A percentile compares a stretch with the other conserved stretches of the same genome.
phyloP scores from a whole-genome alignment of 2,329 filamentous ascomycete genomes.

The Didymosphaeria variabile region DNA sequence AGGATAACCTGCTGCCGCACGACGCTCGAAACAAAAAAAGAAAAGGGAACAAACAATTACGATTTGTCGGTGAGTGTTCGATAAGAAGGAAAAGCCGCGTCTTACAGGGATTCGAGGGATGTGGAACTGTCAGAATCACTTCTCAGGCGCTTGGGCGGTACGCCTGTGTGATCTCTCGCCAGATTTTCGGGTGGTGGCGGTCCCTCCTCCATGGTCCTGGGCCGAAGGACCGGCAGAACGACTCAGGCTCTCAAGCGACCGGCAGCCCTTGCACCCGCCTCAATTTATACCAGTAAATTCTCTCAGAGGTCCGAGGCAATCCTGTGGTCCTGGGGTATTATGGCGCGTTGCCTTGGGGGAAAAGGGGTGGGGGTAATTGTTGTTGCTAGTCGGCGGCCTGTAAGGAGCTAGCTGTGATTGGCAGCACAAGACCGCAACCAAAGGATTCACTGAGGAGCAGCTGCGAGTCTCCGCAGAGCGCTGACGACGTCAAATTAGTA shows the following conservation, averaged over 20 bases:
- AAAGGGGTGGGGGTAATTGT: conserved; percentile 26
- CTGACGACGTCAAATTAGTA: conserved; percentile 21
- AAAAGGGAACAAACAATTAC: neutral
- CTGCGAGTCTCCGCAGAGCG: conserved; percentile 19
- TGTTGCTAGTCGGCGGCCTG: conserved; percentile 30
- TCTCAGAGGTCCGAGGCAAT: neutral
- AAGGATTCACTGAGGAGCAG: conserved; percentile 26
- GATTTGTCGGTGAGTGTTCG: neutral
- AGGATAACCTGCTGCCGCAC: neutral
- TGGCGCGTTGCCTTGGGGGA: conserved; percentile 16
- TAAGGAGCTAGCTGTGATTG: conserved; percentile 27
- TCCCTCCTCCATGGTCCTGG: conserved; percentile 48
- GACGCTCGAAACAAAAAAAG: neutral
- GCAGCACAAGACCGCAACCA: conserved; percentile 27
- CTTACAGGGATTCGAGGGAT: conserved; percentile 47
- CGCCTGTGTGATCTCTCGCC: conserved; percentile 47
- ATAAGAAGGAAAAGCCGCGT: conserved; percentile 12
- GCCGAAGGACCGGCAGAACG: conserved; percentile 33
- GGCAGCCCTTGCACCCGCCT: conserved; percentile 22
- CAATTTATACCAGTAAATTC: conserved; percentile 1
- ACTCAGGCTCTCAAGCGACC: conserved; percentile 22
- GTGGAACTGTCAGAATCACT: conserved; percentile 44
- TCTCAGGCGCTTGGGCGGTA: conserved; percentile 44
- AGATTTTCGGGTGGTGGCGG: conserved; percentile 48
- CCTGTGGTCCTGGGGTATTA: neutral